These are phyloP conservation scores for Pyricularia sp. DNA, from an alignment of 2,329 filamentous ascomycete species.

Conservation along the genomic window DNA sequence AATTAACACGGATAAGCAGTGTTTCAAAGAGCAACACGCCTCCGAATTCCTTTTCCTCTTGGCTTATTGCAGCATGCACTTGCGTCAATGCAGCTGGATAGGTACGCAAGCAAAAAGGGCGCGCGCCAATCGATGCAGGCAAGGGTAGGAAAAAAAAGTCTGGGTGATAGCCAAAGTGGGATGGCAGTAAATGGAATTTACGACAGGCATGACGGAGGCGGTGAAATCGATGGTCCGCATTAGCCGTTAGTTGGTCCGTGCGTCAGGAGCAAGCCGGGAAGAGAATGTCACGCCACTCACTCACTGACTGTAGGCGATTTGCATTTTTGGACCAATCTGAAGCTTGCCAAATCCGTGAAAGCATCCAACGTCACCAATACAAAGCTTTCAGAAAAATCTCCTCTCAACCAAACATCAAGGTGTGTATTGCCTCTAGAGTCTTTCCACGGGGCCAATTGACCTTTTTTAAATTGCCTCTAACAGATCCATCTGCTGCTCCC, in stretches of 20 bases:
- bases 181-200: constrained; percentile 1
- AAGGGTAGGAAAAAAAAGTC: constrained; percentile 1
- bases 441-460: not conserved
- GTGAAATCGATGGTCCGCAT: not conserved
- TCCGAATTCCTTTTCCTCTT: not conserved
- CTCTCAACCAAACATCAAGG: constrained; percentile 5
- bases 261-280: not conserved
- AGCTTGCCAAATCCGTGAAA: not conserved
- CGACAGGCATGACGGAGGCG: not conserved
- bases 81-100: not conserved
- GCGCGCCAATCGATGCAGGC: not conserved
- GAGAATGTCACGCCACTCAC: not conserved
- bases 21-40: not conserved
- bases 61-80: not conserved
- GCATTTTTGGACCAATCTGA: not conserved
- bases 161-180: not conserved
- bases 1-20: not conserved
- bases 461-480: not conserved
- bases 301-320: not conserved
- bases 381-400: constrained; percentile 2
- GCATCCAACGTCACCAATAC: not conserved
- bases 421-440: not conserved
- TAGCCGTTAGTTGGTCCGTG: not conserved
- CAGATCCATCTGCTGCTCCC: not conserved
- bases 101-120: not conserved